Percentiles rank a stretch among this genome's conserved stretches.
Conservation (phyloP, 805 yeast genomes). For the Candida quercuum region DNA sequence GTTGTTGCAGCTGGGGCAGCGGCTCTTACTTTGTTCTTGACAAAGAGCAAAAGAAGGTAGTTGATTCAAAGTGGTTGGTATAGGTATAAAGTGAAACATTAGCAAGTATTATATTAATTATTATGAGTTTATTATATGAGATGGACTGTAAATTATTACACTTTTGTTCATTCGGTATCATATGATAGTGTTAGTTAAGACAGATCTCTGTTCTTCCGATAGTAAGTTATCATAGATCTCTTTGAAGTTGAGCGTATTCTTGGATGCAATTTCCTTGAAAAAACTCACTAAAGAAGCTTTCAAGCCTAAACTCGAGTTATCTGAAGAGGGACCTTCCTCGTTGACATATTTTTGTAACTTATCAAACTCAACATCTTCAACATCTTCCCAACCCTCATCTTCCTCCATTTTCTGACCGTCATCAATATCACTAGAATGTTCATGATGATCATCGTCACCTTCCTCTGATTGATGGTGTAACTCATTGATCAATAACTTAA, state of each 20-base stretch:
- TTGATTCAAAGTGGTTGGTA: too few relatives aligned
- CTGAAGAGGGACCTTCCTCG: conserved; percentile 26
- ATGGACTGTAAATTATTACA: too few relatives aligned
- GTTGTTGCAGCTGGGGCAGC: conserved; percentile 82
- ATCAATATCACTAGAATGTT: conserved; percentile 58
- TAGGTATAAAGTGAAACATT: too few relatives aligned
- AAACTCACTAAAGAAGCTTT: conserved; percentile 40
- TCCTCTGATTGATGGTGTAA: conserved; percentile 48
- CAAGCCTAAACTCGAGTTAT: conserved; percentile 7
- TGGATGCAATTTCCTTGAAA: conserved; percentile 49
- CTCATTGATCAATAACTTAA: conserved; percentile 67
- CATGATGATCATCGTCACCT: conserved; percentile 29
- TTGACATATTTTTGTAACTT: conserved; percentile 54
- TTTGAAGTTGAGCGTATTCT: conserved; percentile 45
- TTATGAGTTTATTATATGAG: too few relatives aligned
- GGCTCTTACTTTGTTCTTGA: conserved; percentile 35
- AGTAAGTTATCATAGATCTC: conserved; percentile 39
- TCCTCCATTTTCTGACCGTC: conserved; percentile 50
- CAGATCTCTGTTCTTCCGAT: conserved; percentile 47
- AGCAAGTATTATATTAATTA: too few relatives aligned
- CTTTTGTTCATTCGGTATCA: neutral
- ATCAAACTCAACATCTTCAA: conserved; percentile 23
- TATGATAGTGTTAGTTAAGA: conserved; percentile 41
- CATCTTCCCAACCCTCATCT: conserved; percentile 69
- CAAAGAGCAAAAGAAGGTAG: conserved; percentile 25